A percentile compares a stretch with the other conserved stretches of the same genome.
Evolutionary conservation across 345 rosid species (phyloP).

Genomic region (Cardamine resedifolia): DNA sequence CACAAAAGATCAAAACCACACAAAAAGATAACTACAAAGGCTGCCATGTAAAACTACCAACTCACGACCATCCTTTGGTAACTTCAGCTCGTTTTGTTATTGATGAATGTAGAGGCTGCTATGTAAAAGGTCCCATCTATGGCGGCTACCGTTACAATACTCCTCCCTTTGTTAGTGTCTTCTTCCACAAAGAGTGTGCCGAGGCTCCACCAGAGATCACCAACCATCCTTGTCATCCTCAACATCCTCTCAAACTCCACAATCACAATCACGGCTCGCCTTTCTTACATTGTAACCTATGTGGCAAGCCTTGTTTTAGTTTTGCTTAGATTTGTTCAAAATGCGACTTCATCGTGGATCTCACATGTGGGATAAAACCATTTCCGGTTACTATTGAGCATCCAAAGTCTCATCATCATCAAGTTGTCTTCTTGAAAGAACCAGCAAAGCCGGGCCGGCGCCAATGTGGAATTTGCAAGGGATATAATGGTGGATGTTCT

Average conservation of each 20-base stretch:
- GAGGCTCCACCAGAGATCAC: constrained; percentile 2
- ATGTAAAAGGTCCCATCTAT: not conserved
- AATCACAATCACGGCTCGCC: not conserved
- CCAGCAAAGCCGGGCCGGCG: not conserved
- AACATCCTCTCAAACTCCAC: constrained; percentile 4
- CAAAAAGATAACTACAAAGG: too few species aligned
- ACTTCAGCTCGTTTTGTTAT: not conserved
- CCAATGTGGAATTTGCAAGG: not conserved
- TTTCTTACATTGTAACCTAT: not conserved
- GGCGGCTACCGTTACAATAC: constrained; percentile 1
- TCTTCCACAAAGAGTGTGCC: constrained; percentile 11
- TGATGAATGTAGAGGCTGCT: not conserved
- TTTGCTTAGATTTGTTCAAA: not conserved
- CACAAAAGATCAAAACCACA: not conserved
- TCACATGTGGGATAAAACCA: constrained; percentile 3
- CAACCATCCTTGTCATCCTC: constrained; percentile 6
- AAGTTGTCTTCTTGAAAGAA: not conserved
- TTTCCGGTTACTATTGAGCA: not conserved
- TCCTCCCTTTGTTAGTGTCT: not conserved
- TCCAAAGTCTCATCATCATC: not conserved
- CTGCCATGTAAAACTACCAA: not conserved
- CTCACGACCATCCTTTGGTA: not conserved
- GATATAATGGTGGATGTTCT: not conserved
- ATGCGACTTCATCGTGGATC: not conserved
- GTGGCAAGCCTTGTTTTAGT: not conserved